Conservation (phyloP, 2,329 filamentous ascomycete genomes). For the Arthrobotrys entomopaga region DNA sequence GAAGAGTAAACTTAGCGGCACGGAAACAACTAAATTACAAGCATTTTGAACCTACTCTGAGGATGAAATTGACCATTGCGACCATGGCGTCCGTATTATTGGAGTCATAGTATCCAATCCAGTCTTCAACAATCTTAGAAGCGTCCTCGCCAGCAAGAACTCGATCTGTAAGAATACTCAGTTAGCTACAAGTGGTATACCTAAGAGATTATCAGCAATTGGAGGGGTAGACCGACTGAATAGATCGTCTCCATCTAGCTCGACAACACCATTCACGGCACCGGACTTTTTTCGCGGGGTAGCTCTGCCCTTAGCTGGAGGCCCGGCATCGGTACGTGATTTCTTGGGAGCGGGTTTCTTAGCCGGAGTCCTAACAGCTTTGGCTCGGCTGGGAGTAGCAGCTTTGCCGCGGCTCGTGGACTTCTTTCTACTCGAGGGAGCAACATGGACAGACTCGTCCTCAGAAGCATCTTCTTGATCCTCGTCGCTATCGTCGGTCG, state of each 20-base stretch:
- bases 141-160: slow-evolving; percentile 55
- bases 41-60: slow-evolving; percentile 63
- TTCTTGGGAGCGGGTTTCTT: slow-evolving; percentile 52
- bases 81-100: slow-evolving; percentile 69
- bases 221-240: slow-evolving; percentile 29
- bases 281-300: slow-evolving; percentile 49
- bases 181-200: neutral
- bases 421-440: slow-evolving; percentile 46
- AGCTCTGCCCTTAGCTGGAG: slow-evolving; percentile 49
- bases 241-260: slow-evolving; percentile 51
- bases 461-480: slow-evolving; percentile 41
- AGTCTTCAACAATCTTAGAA: slow-evolving; percentile 51
- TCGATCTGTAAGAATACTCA: slow-evolving; percentile 19
- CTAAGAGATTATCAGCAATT: neutral
- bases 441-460: slow-evolving; percentile 45
- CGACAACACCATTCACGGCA: slow-evolving; percentile 39
- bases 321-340: slow-evolving; percentile 51
- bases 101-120: slow-evolving; percentile 64
- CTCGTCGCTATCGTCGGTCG: slow-evolving; percentile 42
- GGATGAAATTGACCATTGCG: slow-evolving; percentile 74
- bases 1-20: slow-evolving; percentile 6
- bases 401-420: slow-evolving; percentile 22
- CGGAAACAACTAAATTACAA: neutral
- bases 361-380: slow-evolving; percentile 26
- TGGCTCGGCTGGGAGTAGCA: slow-evolving; percentile 30